Evolutionary conservation across 169 alveolate species (phyloP).

Genomic region (Plasmodium falciparum): DNA sequence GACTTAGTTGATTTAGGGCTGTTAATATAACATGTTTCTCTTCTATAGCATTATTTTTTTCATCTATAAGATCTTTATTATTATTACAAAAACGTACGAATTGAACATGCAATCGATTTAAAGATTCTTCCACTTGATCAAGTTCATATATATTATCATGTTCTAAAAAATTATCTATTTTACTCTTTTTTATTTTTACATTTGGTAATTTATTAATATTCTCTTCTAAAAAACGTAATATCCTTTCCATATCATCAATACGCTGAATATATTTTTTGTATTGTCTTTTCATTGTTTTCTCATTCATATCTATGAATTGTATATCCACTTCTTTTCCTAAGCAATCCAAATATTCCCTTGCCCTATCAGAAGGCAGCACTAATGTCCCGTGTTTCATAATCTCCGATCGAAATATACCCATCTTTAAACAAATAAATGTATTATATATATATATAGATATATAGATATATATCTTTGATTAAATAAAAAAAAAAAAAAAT

Average conservation of each 20-base stretch:
- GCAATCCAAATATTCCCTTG: slow-evolving; percentile 90
- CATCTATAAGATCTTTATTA: slow-evolving; percentile 85
- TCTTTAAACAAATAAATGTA: neutral
- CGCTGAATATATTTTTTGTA: slow-evolving; percentile 93
- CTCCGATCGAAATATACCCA: slow-evolving; percentile 78
- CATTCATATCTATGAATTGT: slow-evolving; percentile 92
- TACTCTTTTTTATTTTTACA: slow-evolving; percentile 83
- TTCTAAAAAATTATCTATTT: slow-evolving; percentile 87
- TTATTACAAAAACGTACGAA: slow-evolving; percentile 90
- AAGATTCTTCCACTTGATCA: slow-evolving; percentile 91
- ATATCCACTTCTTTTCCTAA: slow-evolving; percentile 90
- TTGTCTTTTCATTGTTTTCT: slow-evolving; percentile 90
- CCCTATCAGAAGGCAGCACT: slow-evolving; percentile 93
- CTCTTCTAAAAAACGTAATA: slow-evolving; percentile 87
- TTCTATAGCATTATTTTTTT: slow-evolving; percentile 89
- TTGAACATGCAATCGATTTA: slow-evolving; percentile 90
- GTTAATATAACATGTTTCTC: slow-evolving; percentile 87
- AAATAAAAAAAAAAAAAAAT: too few species aligned
- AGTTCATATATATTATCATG: slow-evolving; percentile 87
- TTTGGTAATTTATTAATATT: slow-evolving; percentile 88
- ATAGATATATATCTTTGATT: too few species aligned
- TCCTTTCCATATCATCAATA: slow-evolving; percentile 94
- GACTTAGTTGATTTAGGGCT: slow-evolving; percentile 84
- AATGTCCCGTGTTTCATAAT: slow-evolving; percentile 94
- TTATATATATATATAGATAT: too few species aligned